phyloP scores from a whole-genome alignment of 2,329 filamentous ascomycete genomes.

The Colletotrichum cereale region DNA sequence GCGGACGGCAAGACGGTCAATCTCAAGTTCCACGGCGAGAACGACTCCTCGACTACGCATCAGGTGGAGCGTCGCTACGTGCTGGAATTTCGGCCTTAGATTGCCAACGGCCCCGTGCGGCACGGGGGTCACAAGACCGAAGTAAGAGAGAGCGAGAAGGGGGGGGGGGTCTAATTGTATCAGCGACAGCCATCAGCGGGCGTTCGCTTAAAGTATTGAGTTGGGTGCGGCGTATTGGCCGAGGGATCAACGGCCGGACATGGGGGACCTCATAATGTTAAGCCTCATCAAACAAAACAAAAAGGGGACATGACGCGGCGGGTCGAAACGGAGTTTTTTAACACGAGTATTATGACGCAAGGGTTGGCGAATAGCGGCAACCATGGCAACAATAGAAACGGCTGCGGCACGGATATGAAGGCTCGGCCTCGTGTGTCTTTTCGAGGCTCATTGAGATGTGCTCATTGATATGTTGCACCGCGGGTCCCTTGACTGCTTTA shows the following conservation, averaged over 20 bases:
- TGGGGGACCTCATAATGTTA: constrained; percentile 12
- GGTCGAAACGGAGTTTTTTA: constrained; percentile 29
- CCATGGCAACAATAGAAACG: constrained; percentile 3
- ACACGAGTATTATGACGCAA: constrained; percentile 13
- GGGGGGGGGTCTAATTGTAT: background rate
- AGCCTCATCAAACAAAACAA: constrained; percentile 34
- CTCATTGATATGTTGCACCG: background rate
- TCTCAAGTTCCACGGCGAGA: constrained; percentile 84
- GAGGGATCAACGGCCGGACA: constrained; percentile 31
- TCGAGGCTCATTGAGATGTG: too few relatives aligned
- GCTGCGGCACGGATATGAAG: background rate
- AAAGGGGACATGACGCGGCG: constrained; percentile 23
- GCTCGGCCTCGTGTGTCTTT: background rate
- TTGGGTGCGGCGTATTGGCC: constrained; percentile 14
- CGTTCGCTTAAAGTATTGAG: constrained; percentile 28
- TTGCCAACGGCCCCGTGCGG: background rate
- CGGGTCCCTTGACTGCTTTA: background rate
- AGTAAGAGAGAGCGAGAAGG: constrained; percentile 1
- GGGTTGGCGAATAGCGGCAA: background rate
- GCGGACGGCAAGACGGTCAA: constrained; percentile 65
- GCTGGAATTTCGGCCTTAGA: constrained; percentile 72
- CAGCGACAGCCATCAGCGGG: constrained; percentile 24
- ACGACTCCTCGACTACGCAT: constrained; percentile 79
- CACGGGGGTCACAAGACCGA: constrained; percentile 3
- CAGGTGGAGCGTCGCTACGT: constrained; percentile 82